Percentiles rank a stretch among this genome's conserved stretches.
These are phyloP conservation scores for Umbellularia californica DNA, from an alignment of 164 flowering plant genomes.

Conservation along the genomic window DNA sequence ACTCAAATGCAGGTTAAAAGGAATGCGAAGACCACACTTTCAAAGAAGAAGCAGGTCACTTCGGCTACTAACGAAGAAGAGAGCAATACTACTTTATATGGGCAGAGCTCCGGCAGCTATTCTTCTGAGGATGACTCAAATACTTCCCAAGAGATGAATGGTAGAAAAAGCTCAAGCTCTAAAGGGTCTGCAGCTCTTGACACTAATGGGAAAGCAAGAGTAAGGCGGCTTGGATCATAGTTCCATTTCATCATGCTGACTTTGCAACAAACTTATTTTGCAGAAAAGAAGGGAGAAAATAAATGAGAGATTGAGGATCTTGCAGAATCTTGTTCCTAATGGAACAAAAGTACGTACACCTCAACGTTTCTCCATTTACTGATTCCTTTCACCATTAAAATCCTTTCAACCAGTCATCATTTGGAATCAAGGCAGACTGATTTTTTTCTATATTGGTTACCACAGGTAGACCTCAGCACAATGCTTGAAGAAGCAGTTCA, in stretches of 20 bases:
- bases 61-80: conserved; percentile 26
- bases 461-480: conserved; percentile 91
- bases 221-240: conserved; percentile 43
- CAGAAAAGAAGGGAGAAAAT: conserved; percentile 93
- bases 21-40: conserved; percentile 41
- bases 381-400: background rate
- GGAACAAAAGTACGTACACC: conserved; percentile 73
- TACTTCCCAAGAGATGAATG: conserved; percentile 46
- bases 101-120: conserved; percentile 43
- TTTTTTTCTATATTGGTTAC: conserved; percentile 1
- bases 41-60: conserved; percentile 38
- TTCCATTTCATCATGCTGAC: background rate
- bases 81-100: conserved; percentile 18
- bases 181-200: conserved; percentile 23
- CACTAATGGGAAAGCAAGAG: conserved; percentile 55
- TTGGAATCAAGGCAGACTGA: background rate
- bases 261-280: background rate
- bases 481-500: conserved; percentile 98
- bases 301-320: conserved; percentile 68
- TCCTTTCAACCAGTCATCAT: background rate
- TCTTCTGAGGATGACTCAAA: conserved; percentile 62
- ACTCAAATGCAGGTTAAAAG: conserved; percentile 31
- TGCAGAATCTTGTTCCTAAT: conserved; percentile 86
- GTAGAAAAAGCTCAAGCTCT: conserved; percentile 22
- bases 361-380: background rate